Evolutionary conservation across 257 asterid species (phyloP).

Genomic region (Nicotiana otophora): DNA sequence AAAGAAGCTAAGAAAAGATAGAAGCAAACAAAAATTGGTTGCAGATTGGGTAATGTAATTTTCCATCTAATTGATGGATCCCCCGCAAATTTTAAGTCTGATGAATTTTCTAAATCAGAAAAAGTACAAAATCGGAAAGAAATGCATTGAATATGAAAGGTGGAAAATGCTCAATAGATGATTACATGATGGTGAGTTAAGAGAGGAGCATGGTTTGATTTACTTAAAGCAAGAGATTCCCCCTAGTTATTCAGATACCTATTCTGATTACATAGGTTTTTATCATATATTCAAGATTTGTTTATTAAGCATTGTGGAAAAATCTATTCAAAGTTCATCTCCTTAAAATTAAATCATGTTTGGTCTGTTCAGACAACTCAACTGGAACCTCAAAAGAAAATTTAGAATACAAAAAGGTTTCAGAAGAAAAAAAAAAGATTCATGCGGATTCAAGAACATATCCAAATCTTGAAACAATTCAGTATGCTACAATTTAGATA

Average conservation of each 20-base stretch:
- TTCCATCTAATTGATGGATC: not conserved
- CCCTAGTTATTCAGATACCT: not conserved
- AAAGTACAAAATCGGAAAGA: not conserved
- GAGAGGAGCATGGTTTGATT: not conserved
- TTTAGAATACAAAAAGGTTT: not conserved
- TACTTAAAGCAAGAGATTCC: not conserved
- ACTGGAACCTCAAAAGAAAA: not conserved
- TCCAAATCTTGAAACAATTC: not conserved
- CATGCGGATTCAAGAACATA: not conserved
- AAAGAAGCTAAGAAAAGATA: not conserved
- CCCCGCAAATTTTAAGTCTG: not conserved
- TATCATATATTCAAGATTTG: not conserved
- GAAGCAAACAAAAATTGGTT: not conserved
- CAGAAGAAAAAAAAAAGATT: not conserved
- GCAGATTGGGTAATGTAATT: not conserved
- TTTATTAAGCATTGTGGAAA: not conserved
- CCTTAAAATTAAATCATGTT: not conserved
- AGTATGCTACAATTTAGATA: not conserved
- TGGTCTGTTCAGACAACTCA: not conserved
- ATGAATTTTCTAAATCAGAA: not conserved
- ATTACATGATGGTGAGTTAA: not conserved
- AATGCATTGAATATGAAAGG: not conserved
- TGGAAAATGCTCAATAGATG: not conserved
- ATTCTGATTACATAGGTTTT: not conserved
- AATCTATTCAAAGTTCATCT: constrained; percentile 1